Evolutionary conservation across 202 grass and related monocot genomes (phyloP).

Genomic region (Panicum virgatum): DNA sequence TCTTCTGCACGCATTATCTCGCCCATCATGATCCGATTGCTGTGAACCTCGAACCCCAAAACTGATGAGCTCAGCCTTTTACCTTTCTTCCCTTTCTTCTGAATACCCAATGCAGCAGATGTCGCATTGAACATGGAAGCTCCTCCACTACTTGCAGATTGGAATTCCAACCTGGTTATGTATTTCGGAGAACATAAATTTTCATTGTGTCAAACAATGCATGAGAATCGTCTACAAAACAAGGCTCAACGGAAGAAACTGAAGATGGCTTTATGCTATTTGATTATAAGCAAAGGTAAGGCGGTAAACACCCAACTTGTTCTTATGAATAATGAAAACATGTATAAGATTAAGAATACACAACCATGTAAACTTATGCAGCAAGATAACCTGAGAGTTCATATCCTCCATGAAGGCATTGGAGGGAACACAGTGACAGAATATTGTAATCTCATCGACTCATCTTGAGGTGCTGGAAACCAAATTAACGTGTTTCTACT

Average conservation of each 20-base stretch:
- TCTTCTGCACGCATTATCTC: conserved; percentile 48
- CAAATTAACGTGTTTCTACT: not conserved
- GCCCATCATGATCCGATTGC: conserved; percentile 89
- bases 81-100: conserved; percentile 90
- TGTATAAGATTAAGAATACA: not conserved
- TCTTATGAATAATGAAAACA: not conserved
- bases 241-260: not conserved
- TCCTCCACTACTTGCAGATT: not conserved
- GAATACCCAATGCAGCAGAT: conserved; percentile 24
- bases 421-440: not conserved
- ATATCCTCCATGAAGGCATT: not conserved
- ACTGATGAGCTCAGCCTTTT: conserved; percentile 61
- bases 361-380: not conserved
- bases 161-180: not conserved
- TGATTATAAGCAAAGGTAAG: not conserved
- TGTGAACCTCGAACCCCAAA: conserved; percentile 84
- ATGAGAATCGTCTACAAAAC: not conserved
- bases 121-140: not conserved
- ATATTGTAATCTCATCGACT: not conserved
- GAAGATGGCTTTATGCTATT: not conserved
- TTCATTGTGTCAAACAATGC: not conserved
- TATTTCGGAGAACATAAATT: not conserved
- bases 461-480: not conserved
- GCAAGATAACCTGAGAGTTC: not conserved
- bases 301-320: not conserved